phyloP scores from a whole-genome alignment of 164 flowering plant genomes.

The Stephania yunnanensis region DNA sequence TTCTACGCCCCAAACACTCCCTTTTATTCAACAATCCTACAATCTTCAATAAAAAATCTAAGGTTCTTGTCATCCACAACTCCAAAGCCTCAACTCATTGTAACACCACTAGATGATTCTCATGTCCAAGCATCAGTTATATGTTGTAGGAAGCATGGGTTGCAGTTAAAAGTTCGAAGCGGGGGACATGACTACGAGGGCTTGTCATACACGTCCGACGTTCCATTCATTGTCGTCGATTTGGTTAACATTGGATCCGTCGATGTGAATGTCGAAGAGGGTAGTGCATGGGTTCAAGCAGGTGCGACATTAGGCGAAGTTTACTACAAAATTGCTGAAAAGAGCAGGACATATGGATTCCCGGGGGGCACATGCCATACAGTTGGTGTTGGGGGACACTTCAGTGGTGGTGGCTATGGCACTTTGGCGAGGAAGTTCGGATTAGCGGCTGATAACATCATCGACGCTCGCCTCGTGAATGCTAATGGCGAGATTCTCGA shows the following conservation, averaged over 20 bases:
- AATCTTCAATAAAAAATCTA: not conserved
- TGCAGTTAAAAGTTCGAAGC: conserved; percentile 34
- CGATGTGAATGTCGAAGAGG: conserved; percentile 15
- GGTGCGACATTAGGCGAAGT: conserved; percentile 42
- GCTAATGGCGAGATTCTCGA: conserved; percentile 30
- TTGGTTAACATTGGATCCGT: conserved; percentile 23
- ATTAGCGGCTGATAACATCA: conserved; percentile 31
- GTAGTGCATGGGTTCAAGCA: conserved; percentile 36
- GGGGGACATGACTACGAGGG: conserved; percentile 49
- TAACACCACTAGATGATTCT: not conserved
- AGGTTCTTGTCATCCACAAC: conserved; percentile 4
- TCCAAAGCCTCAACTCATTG: not conserved
- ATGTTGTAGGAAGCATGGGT: conserved; percentile 21
- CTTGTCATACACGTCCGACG: conserved; percentile 28
- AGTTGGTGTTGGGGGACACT: conserved; percentile 40
- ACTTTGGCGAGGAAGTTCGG: conserved; percentile 41
- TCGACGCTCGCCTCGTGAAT: conserved; percentile 38
- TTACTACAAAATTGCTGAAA: conserved; percentile 28
- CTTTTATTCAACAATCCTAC: not conserved
- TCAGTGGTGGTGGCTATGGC: conserved; percentile 22
- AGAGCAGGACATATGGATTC: conserved; percentile 31
- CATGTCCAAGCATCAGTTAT: conserved; percentile 27
- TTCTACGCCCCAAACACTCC: not conserved
- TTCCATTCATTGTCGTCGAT: conserved; percentile 34
- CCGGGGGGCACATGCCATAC: conserved; percentile 43